Evolutionary conservation across 257 asterid species (phyloP).

Genomic region (Coffea canephora): DNA sequence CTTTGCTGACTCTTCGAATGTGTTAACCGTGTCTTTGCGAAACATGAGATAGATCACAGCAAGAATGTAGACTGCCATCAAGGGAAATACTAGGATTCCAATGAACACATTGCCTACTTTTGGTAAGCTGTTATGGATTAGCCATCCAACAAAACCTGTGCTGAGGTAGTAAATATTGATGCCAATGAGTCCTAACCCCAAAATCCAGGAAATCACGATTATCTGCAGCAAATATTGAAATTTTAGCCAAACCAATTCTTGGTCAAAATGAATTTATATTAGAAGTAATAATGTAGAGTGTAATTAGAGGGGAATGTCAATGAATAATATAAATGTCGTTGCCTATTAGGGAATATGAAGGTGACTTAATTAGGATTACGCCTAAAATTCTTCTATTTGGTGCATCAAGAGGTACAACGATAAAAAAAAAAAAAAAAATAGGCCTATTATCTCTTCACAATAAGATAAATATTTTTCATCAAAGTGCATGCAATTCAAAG

Average conservation of each 20-base stretch:
- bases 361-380: too few species aligned
- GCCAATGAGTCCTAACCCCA: conserved; percentile 80
- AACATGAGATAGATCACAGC: conserved; percentile 75
- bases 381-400: too few species aligned
- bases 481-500: too few species aligned
- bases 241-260: background rate
- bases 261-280: too few species aligned
- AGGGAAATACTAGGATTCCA: conserved; percentile 69
- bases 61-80: conserved; percentile 60
- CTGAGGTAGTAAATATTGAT: conserved; percentile 76
- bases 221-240: conserved; percentile 31
- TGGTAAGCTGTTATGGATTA: conserved; percentile 56
- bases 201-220: conserved; percentile 70
- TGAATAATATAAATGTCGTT: too few species aligned
- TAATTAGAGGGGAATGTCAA: too few species aligned
- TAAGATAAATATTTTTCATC: too few species aligned
- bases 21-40: conserved; percentile 62
- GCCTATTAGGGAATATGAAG: background rate
- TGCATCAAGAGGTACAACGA: too few species aligned
- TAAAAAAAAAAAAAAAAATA: too few species aligned
- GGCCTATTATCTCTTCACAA: too few species aligned
- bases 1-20: conserved; percentile 50
- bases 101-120: conserved; percentile 66
- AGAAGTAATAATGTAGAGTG: background rate
- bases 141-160: conserved; percentile 71